phyloP scores from a whole-genome alignment of 163 green algal genomes.

The Coccomyxa subellipsoidea region DNA sequence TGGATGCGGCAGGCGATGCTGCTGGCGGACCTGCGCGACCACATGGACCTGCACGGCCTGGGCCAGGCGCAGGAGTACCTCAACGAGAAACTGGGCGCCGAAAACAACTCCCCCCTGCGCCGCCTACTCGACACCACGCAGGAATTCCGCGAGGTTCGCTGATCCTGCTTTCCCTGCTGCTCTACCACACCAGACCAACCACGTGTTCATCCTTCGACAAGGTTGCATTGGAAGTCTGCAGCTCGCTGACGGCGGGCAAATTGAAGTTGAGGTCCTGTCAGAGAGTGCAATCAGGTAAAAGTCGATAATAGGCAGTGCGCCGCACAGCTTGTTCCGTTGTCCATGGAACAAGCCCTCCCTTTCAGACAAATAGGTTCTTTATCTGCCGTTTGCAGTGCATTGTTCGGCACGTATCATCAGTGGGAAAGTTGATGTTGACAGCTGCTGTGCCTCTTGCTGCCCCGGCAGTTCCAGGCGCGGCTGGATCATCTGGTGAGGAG shows the following conservation, averaged over 20 bases:
- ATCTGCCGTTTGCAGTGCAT: too few species aligned
- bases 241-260: too few species aligned
- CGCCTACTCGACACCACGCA: slow-evolving; percentile 7
- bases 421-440: too few species aligned
- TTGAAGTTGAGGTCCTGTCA: too few species aligned
- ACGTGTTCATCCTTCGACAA: neutral
- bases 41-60: slow-evolving; percentile 49
- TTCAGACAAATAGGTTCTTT: too few species aligned
- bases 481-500: slow-evolving; percentile 29
- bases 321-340: too few species aligned
- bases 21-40: slow-evolving; percentile 36
- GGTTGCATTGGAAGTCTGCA: neutral
- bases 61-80: slow-evolving; percentile 19
- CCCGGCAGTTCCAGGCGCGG: slow-evolving; percentile 19
- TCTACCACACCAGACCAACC: neutral
- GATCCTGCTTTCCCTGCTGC: neutral
- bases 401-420: too few species aligned
- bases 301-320: too few species aligned
- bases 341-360: too few species aligned
- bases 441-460: neutral
- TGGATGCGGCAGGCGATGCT: slow-evolving; percentile 35
- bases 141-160: neutral
- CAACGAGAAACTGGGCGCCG: slow-evolving; percentile 15
- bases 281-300: too few species aligned
- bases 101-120: neutral